Evolutionary conservation across 768 basidiomycete genomes (phyloP).

Genomic region (Boletellus sp.): DNA sequence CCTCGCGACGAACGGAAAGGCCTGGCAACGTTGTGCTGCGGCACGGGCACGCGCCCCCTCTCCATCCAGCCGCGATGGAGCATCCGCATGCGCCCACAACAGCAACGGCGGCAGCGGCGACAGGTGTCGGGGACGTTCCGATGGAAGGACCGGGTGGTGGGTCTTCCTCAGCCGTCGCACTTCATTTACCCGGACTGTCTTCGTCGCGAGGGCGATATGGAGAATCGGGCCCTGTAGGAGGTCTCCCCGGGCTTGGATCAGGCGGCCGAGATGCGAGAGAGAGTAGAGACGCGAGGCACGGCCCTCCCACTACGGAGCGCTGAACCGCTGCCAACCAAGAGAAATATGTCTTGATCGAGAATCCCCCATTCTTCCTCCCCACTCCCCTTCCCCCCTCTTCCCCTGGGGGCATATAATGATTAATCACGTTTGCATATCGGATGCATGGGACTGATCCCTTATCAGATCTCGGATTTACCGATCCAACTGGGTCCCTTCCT

Average conservation of each 20-base stretch:
- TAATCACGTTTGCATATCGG: no score
- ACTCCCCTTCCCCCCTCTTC: no score
- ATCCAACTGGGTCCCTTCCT: no score
- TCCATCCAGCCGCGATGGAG: constrained; percentile 17
- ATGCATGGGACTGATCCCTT: no score
- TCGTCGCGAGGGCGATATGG: constrained; percentile 33
- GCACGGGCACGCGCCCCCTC: constrained; percentile 18
- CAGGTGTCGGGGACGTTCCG: constrained; percentile 24
- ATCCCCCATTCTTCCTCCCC: constrained; percentile 11
- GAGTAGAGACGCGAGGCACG: constrained; percentile 29
- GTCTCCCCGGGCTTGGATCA: constrained; percentile 19
- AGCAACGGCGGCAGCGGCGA: constrained; percentile 15
- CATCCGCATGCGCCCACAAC: constrained; percentile 12
- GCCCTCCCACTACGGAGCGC: constrained; percentile 22
- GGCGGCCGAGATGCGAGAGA: constrained; percentile 37
- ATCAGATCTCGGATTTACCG: no score
- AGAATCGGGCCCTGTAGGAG: constrained; percentile 27
- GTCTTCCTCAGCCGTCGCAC: constrained; percentile 26
- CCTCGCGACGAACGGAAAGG: constrained; percentile 30
- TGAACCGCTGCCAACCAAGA: not conserved
- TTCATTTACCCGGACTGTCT: constrained; percentile 31
- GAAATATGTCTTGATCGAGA: not conserved
- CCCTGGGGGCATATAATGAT: no score
- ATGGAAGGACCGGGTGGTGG: constrained; percentile 27
- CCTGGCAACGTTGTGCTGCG: constrained; percentile 40